Percentiles rank a stretch among this genome's conserved stretches.
Conservation (phyloP, 176 grass and related monocot genomes). For the Cocos nucifera region DNA sequence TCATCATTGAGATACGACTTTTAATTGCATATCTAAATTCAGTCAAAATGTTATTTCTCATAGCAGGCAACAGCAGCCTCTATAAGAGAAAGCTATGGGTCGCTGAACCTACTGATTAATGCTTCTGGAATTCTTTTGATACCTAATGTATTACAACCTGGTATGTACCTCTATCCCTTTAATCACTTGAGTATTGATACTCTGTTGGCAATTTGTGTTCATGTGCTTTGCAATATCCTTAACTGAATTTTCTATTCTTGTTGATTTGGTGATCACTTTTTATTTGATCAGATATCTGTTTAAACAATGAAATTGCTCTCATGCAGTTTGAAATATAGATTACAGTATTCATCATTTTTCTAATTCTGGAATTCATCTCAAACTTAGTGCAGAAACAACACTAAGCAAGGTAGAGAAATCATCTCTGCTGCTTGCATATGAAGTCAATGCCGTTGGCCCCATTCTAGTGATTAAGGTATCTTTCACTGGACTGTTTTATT, state of each 20-base stretch:
- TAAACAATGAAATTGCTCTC: no score
- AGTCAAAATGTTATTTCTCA: not conserved
- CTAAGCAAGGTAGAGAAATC: slow-evolving; percentile 74
- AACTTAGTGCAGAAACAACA: slow-evolving; percentile 51
- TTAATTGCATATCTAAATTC: not conserved
- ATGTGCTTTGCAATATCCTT: not conserved
- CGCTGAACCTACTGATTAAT: slow-evolving; percentile 70
- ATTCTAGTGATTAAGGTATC: slow-evolving; percentile 74
- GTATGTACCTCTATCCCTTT: slow-evolving; percentile 15
- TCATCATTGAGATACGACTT: slow-evolving; percentile 9
- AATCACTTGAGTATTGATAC: not conserved
- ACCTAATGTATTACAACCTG: slow-evolving; percentile 65
- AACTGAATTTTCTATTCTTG: no score
- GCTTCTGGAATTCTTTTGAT: slow-evolving; percentile 69
- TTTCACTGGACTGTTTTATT: not conserved
- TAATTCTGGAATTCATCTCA: not conserved
- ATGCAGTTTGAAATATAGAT: no score
- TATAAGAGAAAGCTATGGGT: slow-evolving; percentile 47
- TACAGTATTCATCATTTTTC: no score
- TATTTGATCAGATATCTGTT: no score
- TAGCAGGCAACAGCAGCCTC: slow-evolving; percentile 49
- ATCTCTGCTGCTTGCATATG: slow-evolving; percentile 65
- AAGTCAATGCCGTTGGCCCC: slow-evolving; percentile 71
- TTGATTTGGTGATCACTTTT: not conserved
- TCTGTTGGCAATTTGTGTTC: not conserved